Conservation (phyloP, 305 asterid genomes). For the Solanum aculeatissimum region DNA sequence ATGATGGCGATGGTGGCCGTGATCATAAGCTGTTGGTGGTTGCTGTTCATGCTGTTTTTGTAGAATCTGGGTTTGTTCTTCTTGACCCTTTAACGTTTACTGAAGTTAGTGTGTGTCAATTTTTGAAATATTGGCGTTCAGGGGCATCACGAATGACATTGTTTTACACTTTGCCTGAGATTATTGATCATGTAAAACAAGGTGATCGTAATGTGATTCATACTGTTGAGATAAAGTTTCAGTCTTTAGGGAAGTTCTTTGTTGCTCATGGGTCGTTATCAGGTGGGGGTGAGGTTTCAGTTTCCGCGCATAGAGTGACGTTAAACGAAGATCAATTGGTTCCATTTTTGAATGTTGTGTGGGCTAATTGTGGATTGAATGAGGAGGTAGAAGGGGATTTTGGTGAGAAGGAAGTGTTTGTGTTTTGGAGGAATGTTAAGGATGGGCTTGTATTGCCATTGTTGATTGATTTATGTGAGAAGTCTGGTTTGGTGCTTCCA, state of each 20-base stretch:
- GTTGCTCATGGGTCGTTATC: conserved; percentile 48
- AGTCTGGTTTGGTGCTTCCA: conserved; percentile 55
- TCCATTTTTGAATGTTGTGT: conserved; percentile 57
- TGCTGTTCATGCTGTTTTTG: conserved; percentile 71
- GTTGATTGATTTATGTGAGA: conserved; percentile 72
- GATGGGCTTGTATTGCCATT: conserved; percentile 70
- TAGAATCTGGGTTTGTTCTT: conserved; percentile 69
- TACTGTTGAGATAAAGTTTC: conserved; percentile 41
- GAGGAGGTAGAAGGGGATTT: conserved; percentile 1
- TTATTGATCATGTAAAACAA: background rate
- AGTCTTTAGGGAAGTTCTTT: conserved; percentile 44
- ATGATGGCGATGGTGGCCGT: conserved; percentile 25
- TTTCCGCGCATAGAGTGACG: conserved; percentile 13
- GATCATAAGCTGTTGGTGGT: conserved; percentile 47
- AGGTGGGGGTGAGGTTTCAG: conserved; percentile 8
- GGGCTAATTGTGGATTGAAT: conserved; percentile 60
- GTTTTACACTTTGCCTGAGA: conserved; percentile 54
- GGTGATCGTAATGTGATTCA: background rate
- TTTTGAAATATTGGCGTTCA: conserved; percentile 29
- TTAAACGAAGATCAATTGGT: conserved; percentile 49
- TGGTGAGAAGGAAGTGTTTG: conserved; percentile 48
- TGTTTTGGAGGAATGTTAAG: conserved; percentile 71
- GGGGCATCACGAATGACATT: conserved; percentile 22
- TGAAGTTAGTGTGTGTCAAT: conserved; percentile 19
- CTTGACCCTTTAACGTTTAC: conserved; percentile 28